These are phyloP conservation scores for Lolium rigidum DNA, from an alignment of 176 grass and related monocot genomes.

Conservation along the genomic window DNA sequence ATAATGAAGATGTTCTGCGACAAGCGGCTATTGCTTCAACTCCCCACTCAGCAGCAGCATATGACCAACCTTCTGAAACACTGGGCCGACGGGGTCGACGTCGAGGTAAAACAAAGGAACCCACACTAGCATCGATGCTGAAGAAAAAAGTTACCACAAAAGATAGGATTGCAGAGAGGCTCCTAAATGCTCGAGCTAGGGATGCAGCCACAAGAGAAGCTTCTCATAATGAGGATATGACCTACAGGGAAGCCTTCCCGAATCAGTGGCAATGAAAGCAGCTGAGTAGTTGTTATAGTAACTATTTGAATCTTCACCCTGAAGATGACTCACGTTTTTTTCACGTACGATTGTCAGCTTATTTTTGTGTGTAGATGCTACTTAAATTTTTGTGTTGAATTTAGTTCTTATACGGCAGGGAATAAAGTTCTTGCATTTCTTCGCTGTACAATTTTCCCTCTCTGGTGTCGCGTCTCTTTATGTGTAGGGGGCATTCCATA, in stretches of 20 bases:
- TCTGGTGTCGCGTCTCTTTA: neutral
- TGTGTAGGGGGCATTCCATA: neutral
- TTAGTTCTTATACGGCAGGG: constrained; percentile 17
- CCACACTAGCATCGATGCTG: constrained; percentile 84
- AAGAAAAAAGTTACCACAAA: constrained; percentile 86
- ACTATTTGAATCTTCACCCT: constrained; percentile 1
- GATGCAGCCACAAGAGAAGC: constrained; percentile 56
- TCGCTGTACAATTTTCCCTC: neutral
- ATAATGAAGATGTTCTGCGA: constrained; percentile 81
- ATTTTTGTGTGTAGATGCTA: neutral
- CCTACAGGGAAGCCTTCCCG: constrained; percentile 78
- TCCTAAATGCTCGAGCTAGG: constrained; percentile 57
- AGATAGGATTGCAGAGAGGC: constrained; percentile 82
- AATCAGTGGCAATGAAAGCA: constrained; percentile 69
- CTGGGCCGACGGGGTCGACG: constrained; percentile 30
- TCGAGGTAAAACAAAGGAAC: constrained; percentile 57
- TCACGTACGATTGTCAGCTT: neutral
- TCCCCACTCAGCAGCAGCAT: constrained; percentile 63
- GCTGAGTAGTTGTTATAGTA: constrained; percentile 19
- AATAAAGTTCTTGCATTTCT: constrained; percentile 17
- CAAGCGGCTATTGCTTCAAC: constrained; percentile 89
- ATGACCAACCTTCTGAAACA: constrained; percentile 51
- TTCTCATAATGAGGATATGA: constrained; percentile 66
- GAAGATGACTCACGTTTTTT: neutral
- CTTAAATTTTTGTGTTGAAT: neutral